Conservation (phyloP, 345 rosid species). For the Microcos paniculata region DNA sequence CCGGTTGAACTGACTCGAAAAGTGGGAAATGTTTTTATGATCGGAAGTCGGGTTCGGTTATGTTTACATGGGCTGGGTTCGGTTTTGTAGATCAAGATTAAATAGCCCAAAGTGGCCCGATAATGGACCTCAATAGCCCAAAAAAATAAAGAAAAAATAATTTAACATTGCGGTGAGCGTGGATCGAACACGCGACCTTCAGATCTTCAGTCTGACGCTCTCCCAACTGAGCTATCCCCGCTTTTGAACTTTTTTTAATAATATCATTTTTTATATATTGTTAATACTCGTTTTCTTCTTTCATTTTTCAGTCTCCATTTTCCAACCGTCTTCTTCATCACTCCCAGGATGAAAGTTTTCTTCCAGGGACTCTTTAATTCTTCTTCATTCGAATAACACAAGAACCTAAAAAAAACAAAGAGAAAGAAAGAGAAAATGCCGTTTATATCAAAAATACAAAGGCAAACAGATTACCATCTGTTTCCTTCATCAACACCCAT, state of each 20-base stretch:
- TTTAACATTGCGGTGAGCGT: conserved; percentile 61
- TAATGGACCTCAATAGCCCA: too few relatives aligned
- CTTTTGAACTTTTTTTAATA: neutral
- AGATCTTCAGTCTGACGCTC: conserved; percentile 94
- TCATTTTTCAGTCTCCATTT: neutral
- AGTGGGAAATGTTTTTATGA: neutral
- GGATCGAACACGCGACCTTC: conserved; percentile 88
- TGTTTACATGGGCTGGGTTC: neutral
- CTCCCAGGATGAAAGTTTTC: neutral
- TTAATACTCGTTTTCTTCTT: neutral
- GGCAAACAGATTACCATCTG: conserved; percentile 73
- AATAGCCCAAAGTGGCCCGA: too few relatives aligned
- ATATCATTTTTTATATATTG: neutral
- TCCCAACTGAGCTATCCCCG: conserved; percentile 95
- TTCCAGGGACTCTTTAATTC: neutral
- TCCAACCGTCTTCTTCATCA: neutral
- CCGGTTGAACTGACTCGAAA: neutral
- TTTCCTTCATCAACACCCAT: conserved; percentile 76
- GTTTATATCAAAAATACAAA: conserved; percentile 47
- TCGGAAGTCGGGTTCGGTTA: neutral
- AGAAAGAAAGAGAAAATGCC: conserved; percentile 40
- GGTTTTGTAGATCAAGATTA: too few relatives aligned
- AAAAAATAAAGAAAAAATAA: too few relatives aligned
- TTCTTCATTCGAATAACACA: neutral
- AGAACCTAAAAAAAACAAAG: neutral